Percentiles rank a stretch among this genome's conserved stretches.
phyloP scores from a whole-genome alignment of 495 filamentous ascomycete species.

The Trypethelium eluteriae region DNA sequence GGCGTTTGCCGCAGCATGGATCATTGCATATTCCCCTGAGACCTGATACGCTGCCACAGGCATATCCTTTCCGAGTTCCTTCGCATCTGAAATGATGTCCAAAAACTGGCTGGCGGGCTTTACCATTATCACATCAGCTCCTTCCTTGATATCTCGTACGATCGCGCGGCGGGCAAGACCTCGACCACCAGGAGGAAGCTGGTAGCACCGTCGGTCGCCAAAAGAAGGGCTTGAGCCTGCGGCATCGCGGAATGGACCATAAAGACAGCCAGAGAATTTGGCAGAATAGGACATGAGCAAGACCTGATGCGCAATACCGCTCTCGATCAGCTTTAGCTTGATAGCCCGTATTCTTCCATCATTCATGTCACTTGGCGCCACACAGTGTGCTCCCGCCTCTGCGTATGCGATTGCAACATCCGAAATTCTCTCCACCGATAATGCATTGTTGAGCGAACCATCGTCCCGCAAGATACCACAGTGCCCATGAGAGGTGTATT shows the following conservation, averaged over 20 bases:
- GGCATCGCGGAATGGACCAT: constrained; percentile 94
- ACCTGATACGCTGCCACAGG: constrained; percentile 95
- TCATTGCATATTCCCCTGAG: constrained; percentile 96
- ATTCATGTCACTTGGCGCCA: constrained; percentile 98
- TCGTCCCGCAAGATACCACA: constrained; percentile 92
- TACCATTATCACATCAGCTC: constrained; percentile 98
- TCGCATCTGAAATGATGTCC: constrained; percentile 93
- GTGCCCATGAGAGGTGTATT: constrained; percentile 98
- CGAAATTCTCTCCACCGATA: constrained; percentile 86
- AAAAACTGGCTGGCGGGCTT: constrained; percentile 91
- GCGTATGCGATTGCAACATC: constrained; percentile 92
- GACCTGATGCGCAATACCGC: constrained; percentile 77
- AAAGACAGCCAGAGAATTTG: constrained; percentile 93
- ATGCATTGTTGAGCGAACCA: constrained; percentile 80
- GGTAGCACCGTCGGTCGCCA: constrained; percentile 92
- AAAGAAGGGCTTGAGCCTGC: constrained; percentile 88
- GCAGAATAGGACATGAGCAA: constrained; percentile 96
- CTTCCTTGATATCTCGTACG: constrained; percentile 78
- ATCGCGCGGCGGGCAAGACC: constrained; percentile 94
- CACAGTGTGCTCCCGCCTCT: constrained; percentile 86
- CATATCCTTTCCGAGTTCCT: constrained; percentile 81
- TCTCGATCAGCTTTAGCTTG: constrained; percentile 90
- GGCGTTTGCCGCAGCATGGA: constrained; percentile 88
- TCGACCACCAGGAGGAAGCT: constrained; percentile 82
- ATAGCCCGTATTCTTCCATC: constrained; percentile 93